Evolutionary conservation across 345 rosid species (phyloP).

Genomic region (Salix brachista): DNA sequence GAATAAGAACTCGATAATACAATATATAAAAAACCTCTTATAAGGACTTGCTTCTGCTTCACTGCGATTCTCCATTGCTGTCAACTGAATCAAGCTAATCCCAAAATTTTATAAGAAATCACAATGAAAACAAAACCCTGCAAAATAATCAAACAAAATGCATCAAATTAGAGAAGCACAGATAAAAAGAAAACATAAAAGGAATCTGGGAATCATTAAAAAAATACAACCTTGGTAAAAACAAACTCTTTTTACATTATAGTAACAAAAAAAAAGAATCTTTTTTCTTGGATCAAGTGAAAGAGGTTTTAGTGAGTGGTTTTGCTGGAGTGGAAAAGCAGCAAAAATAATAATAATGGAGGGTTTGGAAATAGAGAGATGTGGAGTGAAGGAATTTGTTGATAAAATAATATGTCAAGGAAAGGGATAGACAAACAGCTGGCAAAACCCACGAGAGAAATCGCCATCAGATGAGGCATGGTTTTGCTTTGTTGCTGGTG

Average conservation of each 20-base stretch:
- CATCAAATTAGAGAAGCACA: neutral
- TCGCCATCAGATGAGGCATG: neutral
- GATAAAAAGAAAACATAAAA: neutral
- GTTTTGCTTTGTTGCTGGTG: neutral
- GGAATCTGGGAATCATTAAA: neutral
- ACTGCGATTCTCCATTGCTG: constrained; percentile 33
- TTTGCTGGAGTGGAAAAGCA: neutral
- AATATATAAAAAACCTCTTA: constrained; percentile 27
- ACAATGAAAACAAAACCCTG: neutral
- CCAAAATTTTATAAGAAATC: neutral
- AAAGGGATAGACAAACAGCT: neutral
- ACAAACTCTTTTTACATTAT: neutral
- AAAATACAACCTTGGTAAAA: neutral
- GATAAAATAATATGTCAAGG: neutral
- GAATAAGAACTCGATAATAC: neutral
- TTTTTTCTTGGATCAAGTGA: constrained; percentile 9
- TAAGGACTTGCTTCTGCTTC: constrained; percentile 24
- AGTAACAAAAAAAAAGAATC: neutral
- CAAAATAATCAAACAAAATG: neutral
- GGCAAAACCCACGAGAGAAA: neutral
- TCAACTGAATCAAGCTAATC: neutral
- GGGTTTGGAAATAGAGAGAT: neutral
- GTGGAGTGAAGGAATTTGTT: neutral
- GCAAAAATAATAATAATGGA: neutral
- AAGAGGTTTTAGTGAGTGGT: neutral